Evolutionary conservation across 1,284 basidiomycete genomes (phyloP).

Genomic region (Anthracocystis walkeri): DNA sequence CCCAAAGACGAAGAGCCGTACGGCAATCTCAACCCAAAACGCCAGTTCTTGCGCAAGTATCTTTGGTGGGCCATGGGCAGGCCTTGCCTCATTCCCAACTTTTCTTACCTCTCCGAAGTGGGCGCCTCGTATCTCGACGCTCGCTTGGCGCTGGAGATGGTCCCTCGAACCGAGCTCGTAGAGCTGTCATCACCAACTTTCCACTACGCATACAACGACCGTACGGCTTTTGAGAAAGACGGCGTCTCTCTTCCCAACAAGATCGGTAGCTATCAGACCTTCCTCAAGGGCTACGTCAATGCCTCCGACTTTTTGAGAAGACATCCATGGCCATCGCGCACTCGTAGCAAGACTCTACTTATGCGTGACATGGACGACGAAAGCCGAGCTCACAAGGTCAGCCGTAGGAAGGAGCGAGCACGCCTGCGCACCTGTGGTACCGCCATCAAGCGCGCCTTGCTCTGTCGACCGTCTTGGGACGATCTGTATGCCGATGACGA

Average conservation of each 20-base stretch:
- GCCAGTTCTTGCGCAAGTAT: conserved; percentile 67
- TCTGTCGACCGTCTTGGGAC: conserved; percentile 78
- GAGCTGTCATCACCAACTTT: conserved; percentile 76
- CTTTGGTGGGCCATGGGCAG: conserved; percentile 69
- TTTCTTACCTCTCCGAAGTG: conserved; percentile 75
- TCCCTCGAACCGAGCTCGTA: conserved; percentile 86
- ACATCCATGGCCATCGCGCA: conserved; percentile 87
- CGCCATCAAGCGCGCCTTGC: conserved; percentile 57
- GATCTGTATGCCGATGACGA: conserved; percentile 73
- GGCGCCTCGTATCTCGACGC: conserved; percentile 86
- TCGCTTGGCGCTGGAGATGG: conserved; percentile 80
- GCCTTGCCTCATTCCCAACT: conserved; percentile 67
- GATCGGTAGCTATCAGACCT: conserved; percentile 89
- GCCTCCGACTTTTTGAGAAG: conserved; percentile 86
- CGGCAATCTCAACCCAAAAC: conserved; percentile 66
- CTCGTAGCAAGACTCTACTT: conserved; percentile 73
- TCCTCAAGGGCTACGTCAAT: conserved; percentile 86
- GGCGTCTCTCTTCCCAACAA: conserved; percentile 50
- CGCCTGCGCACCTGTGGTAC: conserved; percentile 59
- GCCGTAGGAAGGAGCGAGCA: conserved; percentile 58
- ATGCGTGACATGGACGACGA: conserved; percentile 82
- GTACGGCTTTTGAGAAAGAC: conserved; percentile 54
- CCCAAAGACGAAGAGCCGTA: conserved; percentile 69
- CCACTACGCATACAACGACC: conserved; percentile 62
- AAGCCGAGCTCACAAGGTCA: conserved; percentile 71